Evolutionary conservation across 345 rosid species (phyloP).

Genomic region (Kernera saxatilis): DNA sequence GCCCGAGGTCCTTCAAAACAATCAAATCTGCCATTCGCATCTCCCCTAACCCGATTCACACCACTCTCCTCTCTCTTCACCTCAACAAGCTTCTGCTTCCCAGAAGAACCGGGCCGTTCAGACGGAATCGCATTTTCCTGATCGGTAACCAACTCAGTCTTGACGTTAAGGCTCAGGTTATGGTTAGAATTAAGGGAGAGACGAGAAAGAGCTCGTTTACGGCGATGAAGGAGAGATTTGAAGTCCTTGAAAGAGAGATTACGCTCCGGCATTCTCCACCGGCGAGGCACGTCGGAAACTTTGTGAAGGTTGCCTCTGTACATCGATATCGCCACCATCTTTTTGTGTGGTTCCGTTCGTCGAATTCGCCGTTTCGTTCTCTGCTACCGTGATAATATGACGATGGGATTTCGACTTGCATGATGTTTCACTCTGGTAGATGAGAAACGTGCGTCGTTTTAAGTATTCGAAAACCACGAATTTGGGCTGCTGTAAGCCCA

Average conservation of each 20-base stretch:
- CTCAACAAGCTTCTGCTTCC: conserved; percentile 27
- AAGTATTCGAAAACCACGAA: not conserved
- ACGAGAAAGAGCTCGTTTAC: conserved; percentile 54
- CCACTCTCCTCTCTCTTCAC: conserved; percentile 19
- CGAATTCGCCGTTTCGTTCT: conserved; percentile 18
- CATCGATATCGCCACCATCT: conserved; percentile 86
- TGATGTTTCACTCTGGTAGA: conserved; percentile 1
- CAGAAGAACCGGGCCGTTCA: not conserved
- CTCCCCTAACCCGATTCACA: conserved; percentile 6
- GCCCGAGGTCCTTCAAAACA: not conserved
- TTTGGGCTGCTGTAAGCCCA: not conserved
- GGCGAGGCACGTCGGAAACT: conserved; percentile 68
- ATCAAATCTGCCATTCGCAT: conserved; percentile 13
- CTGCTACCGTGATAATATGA: not conserved
- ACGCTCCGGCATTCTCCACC: conserved; percentile 67
- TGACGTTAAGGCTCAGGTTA: conserved; percentile 15
- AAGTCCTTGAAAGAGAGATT: conserved; percentile 59
- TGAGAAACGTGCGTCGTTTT: conserved; percentile 14
- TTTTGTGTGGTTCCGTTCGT: conserved; percentile 2
- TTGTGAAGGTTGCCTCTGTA: conserved; percentile 92
- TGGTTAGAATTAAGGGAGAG: conserved; percentile 31
- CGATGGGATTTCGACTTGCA: not conserved
- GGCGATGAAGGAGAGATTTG: conserved; percentile 59
- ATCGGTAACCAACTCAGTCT: not conserved
- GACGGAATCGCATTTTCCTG: not conserved